A percentile compares a stretch with the other conserved stretches of the same genome.
Evolutionary conservation across 1,284 basidiomycete genomes (phyloP).

Genomic region (Leccinum griseonigrum): DNA sequence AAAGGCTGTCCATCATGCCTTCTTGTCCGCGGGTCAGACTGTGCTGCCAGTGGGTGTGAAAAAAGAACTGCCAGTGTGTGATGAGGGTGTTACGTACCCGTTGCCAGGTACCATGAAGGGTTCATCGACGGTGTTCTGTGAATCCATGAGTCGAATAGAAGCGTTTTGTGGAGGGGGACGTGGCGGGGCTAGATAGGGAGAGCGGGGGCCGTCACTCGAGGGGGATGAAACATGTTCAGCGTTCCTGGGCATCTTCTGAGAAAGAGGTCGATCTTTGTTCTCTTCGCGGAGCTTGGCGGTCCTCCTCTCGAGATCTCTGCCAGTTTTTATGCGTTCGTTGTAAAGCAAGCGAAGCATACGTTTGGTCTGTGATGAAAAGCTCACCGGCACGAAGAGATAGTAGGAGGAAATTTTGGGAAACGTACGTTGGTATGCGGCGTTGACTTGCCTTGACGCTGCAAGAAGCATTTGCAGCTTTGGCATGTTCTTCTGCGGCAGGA

Average conservation of each 20-base stretch:
- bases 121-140: constrained; percentile 73
- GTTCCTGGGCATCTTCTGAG: constrained; percentile 43
- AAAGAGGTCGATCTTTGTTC: constrained; percentile 67
- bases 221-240: constrained; percentile 30
- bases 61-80: no score
- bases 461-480: constrained; percentile 73
- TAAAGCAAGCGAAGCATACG: constrained; percentile 70
- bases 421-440: constrained; percentile 69
- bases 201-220: constrained; percentile 24
- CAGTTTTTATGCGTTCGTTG: constrained; percentile 66
- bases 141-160: constrained; percentile 53
- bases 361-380: constrained; percentile 53
- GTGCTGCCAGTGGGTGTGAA: constrained; percentile 7
- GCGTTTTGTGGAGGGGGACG: constrained; percentile 42
- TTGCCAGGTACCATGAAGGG: constrained; percentile 83
- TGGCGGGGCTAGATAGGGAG: constrained; percentile 37
- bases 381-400: constrained; percentile 13
- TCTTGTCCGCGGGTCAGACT: constrained; percentile 81
- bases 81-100: constrained; percentile 39
- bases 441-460: constrained; percentile 65
- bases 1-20: constrained; percentile 76
- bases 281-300: constrained; percentile 69
- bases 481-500: constrained; percentile 60
- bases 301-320: constrained; percentile 65
- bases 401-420: constrained; percentile 12